Base-by-base conservation (phyloP, 106 monocot genomes). In the Chionographis japonica region DNA sequence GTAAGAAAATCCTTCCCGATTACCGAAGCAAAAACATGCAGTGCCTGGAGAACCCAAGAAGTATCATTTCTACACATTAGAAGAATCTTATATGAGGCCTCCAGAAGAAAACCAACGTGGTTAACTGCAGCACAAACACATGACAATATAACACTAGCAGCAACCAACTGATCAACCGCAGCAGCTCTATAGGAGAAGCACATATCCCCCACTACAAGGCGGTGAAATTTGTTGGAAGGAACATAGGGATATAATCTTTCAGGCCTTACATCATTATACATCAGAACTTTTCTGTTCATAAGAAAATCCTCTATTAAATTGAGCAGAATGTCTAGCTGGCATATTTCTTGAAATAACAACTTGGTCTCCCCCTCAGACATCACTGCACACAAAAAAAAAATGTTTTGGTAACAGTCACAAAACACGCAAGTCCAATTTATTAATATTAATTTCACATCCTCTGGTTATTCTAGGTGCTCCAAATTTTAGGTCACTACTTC, bases 141-240 rank as follows among this genome's bases (percentile, higher is more conserved):
- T 68, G 91, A 88, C 15, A 88, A 83, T 67, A 95, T 72, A 46
- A 83, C 69, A 55, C 91, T 72, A 27, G 80, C 88, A 68, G 87
- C 78, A 3, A 84, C 55, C 13, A 88, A 70, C 51, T 95, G 88
- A 66, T 66, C 56, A 41, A 60, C 14, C 20, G 80, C 73, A 27
- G 83, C 81, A 69, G 54, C 50, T 69, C 19, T 70, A 42, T 57
- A 54, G 52, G 65, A 65, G 37, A 85, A 50, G 35, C 43, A 62
- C 39, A 52, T 51, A 71, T 66, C 57, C 41, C 41, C 58, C 35
- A 70, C 72, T 49, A 62, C 57, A 27, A 61, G 16, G 37, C 65
- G 56, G 66, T 56, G 49, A 57, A 58, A 18, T 10, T 37, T 13
- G 3, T 51, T 4, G 39, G 70, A 54, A 54, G 17, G 18, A 56